phyloP scores from a whole-genome alignment of 768 basidiomycete genomes.

The Macrolepiota dolichaula region DNA sequence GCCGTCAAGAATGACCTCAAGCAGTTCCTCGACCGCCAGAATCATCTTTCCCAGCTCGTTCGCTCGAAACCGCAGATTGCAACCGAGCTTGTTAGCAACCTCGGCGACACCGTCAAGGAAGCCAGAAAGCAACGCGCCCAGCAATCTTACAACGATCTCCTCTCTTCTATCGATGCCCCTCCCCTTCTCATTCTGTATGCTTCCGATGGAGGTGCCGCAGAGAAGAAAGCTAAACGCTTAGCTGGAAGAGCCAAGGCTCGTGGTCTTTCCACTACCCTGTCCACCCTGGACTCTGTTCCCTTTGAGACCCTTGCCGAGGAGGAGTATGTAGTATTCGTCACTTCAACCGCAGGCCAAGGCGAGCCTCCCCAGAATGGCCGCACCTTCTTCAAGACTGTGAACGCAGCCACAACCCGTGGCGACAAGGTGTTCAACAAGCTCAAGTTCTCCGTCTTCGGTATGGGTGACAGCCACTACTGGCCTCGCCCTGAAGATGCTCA shows the following conservation, averaged over 20 bases:
- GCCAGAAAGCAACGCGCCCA: constrained; percentile 80
- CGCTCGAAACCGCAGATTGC: constrained; percentile 79
- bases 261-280: constrained; percentile 72
- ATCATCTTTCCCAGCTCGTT: constrained; percentile 92
- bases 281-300: constrained; percentile 78
- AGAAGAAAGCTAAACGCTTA: constrained; percentile 92
- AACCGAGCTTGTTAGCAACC: constrained; percentile 74
- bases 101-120: constrained; percentile 82
- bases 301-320: constrained; percentile 74
- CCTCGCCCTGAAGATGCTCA: constrained; percentile 94
- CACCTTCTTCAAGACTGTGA: constrained; percentile 81
- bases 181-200: constrained; percentile 90
- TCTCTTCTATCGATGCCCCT: constrained; percentile 83
- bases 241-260: constrained; percentile 79
- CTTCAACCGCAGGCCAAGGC: constrained; percentile 94
- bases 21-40: constrained; percentile 93
- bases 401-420: constrained; percentile 56
- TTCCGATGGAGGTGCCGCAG: constrained; percentile 93
- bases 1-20: constrained; percentile 90
- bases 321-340: constrained; percentile 79
- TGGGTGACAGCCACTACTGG: constrained; percentile 99
- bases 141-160: constrained; percentile 79
- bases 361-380: constrained; percentile 97
- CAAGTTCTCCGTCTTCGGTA: constrained; percentile 82
- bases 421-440: constrained; percentile 61